Evolutionary conservation across 306 rosid species (phyloP), one percentile per base, ranked within the genome.

Genomic region (Citrullus amarus): DNA sequence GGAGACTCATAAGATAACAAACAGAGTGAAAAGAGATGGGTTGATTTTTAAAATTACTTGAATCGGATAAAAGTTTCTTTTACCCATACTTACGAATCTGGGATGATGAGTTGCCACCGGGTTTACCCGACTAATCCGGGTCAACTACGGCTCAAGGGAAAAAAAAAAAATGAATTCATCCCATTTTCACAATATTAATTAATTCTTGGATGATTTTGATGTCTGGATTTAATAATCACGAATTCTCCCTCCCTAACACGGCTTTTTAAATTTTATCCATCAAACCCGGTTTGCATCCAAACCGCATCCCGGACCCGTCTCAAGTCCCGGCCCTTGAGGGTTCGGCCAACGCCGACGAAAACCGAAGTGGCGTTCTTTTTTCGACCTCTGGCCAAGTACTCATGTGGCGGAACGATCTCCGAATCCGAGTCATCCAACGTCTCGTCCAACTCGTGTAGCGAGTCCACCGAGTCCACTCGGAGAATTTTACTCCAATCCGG

Each of bases 401-500:
- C 99, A 78, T 95, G 99, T 9, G 99, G 99, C 0, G 99, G 99
- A 2, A 91, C 89, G 74, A 95, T 86, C 84, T 88, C 99, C 79
- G 88, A 77, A 22, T 87, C 93, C 44, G 79, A 80, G 2, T 88
- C 93, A 13, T 85, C 89, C 10, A 80, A 41, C 1, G 62, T 84
- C 44, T 84, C 87, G 57, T 86, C 85, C 38, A 78, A 70, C 77
- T 79, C 90, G 74, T 83, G 89, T 9, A 92, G 78, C 75, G 98
- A 95, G 53, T 91, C 97, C 1, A 84, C 92, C 78, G 93, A 92
- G 75, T 86, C 96, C 0, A 88, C 92, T 43, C 91, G 97, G 82
- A 91, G 97, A 70, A 95, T 95, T 96, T 92, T 92, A 86, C 99
- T 91, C 99, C 99, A 95, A 81, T 95, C 99, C 68, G 99, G 97